A percentile compares a stretch with the other conserved stretches of the same genome.
These are phyloP conservation scores for Phytophthora tubulina DNA, from an alignment of 352 stramenopile genomes.

Conservation along the genomic window DNA sequence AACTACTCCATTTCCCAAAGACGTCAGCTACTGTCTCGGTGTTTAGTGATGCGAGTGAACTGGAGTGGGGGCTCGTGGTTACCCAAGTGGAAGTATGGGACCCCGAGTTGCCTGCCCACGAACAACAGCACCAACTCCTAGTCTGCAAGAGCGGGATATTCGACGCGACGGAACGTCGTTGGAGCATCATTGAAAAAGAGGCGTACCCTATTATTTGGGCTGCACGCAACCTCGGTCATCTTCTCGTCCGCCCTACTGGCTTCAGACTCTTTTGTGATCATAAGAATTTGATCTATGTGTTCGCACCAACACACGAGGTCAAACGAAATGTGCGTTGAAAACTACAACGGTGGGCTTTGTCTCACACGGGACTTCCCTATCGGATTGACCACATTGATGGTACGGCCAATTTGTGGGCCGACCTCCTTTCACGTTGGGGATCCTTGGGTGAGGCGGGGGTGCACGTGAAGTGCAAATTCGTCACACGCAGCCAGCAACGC, in stretches of 20 bases:
- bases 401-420: background rate
- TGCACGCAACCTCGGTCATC: background rate
- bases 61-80: slow-evolving; percentile 7
- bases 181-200: slow-evolving; percentile 35
- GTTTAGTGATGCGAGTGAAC: slow-evolving; percentile 18
- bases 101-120: background rate
- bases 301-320: background rate
- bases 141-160: slow-evolving; percentile 26
- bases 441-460: background rate
- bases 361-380: background rate
- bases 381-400: background rate
- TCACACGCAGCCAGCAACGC: background rate
- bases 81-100: slow-evolving; percentile 17
- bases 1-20: slow-evolving; percentile 11
- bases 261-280: background rate
- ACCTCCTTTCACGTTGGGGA: background rate
- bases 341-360: background rate
- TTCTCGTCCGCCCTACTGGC: background rate
- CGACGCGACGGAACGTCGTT: background rate
- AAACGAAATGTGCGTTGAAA: background rate
- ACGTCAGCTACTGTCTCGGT: background rate
- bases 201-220: slow-evolving; percentile 19
- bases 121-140: slow-evolving; percentile 14
- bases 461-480: slow-evolving; percentile 1
- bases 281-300: background rate